These are phyloP conservation scores for Brettanomyces sp. DNA, from an alignment of 805 yeast genomes.

Conservation along the genomic window DNA sequence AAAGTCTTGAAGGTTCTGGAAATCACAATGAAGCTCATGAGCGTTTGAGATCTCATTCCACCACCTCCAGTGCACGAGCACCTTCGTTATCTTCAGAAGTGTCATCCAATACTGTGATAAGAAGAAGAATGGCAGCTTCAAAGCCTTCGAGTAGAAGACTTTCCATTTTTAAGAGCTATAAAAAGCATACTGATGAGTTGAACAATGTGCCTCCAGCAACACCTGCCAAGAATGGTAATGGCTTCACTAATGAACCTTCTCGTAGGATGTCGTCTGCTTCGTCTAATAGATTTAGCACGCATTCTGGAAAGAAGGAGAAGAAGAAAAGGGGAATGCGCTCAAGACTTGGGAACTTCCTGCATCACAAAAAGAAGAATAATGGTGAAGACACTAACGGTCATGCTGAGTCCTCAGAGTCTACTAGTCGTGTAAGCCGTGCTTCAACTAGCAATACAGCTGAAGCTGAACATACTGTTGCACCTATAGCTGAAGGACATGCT, in stretches of 20 bases:
- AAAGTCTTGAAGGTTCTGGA: not conserved
- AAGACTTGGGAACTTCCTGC: conserved; percentile 65
- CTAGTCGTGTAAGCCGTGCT: conserved; percentile 6
- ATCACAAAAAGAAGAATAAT: conserved; percentile 44
- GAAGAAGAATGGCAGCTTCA: not conserved
- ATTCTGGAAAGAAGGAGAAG: conserved; percentile 20
- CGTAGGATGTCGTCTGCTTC: conserved; percentile 2
- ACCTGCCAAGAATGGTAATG: not conserved
- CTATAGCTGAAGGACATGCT: not conserved
- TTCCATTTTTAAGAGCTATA: not conserved
- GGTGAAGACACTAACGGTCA: conserved; percentile 19
- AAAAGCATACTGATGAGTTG: conserved; percentile 5
- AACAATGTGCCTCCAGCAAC: not conserved
- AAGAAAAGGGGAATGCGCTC: conserved; percentile 43
- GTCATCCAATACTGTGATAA: not conserved
- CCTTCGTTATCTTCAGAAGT: not conserved
- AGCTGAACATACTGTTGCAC: not conserved
- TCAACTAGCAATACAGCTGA: not conserved
- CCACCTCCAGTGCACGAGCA: not conserved
- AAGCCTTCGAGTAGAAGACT: not conserved
- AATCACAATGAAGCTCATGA: too few species aligned
- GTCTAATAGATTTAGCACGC: conserved; percentile 3
- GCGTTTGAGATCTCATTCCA: not conserved
- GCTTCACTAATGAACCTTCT: conserved; percentile 1
- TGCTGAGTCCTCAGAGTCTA: conserved; percentile 25